Base-by-base conservation (phyloP, 257 asterid genomes). In the Petrea volubilis region DNA sequence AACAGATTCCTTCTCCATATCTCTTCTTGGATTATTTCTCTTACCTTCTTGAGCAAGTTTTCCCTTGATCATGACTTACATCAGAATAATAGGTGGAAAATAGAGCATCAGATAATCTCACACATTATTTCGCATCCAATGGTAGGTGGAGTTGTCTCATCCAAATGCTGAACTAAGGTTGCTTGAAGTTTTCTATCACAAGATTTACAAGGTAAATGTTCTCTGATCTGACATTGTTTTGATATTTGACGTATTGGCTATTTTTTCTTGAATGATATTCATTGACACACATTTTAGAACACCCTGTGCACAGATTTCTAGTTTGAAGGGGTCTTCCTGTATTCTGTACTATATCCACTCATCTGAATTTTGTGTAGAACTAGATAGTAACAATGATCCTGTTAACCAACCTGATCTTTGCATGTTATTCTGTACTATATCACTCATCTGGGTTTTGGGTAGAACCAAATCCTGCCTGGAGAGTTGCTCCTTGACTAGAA, bases 141-240 rank as follows among this genome's bases (percentile, higher is more conserved):
- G 43, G 29, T 70, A 86, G 91, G 91, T 86, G 38, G 89, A 86
- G 52, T 73, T 86, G 74, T 86, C 91, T 72, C 87, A 83, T 75
- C 87, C 87, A 67, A 68, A 65, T 83, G 91, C 91, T 36, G 85
- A 86, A 75, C 91, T 86, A 67, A 77, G 91, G 82, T 63, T 86
- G 84, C 89, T 86, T 53, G 89, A 83, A 79, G 89, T 86, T 67
- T 83, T 86, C 78, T 81, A 79, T 72, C 87, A 83, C 89, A 86
- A 83, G 68, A 86, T 86, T 71, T 86, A 86, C 78, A 83, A 83
- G 91, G 91, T 86, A 83, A n/a, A 83, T 68, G 43, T 64, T 44
- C 20, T 68, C 44, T 68, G 28, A 46, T 44, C 50, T 43, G 49
- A 40, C 60, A 46, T 67, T 25, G 7, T 47, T 67, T 41, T 57